A percentile compares a stretch with the other conserved stretches of the same genome.
Conservation (phyloP, 257 asterid genomes). For the Rubia yunnanensis region DNA sequence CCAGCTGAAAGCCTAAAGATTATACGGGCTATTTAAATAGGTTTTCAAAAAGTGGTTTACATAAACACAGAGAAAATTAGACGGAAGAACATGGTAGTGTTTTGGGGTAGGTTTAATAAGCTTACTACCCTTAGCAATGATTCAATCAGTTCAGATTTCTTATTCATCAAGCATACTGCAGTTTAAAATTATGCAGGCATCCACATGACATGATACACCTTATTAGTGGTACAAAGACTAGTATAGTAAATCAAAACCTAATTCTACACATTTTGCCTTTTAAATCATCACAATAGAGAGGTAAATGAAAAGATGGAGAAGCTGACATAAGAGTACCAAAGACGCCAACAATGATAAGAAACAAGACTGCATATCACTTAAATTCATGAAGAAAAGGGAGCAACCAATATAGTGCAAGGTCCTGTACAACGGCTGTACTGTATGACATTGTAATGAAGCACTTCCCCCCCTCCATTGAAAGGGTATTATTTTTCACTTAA, state of each 20-base stretch:
- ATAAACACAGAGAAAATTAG: not conserved
- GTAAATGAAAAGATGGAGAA: not conserved
- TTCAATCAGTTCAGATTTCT: not conserved
- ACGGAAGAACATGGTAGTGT: not conserved
- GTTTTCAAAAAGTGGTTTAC: not conserved
- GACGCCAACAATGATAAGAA: not conserved
- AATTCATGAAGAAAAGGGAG: not conserved
- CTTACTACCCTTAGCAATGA: not conserved
- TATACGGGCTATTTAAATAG: not conserved
- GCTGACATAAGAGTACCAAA: not conserved
- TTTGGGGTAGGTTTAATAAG: not conserved
- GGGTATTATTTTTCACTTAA: no score
- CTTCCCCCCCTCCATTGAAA: no score
- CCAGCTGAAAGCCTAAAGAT: not conserved
- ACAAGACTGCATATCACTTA: not conserved
- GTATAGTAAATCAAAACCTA: no score
- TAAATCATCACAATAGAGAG: not conserved
- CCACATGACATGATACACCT: not conserved
- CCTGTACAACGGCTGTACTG: no score
- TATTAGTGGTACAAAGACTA: not conserved
- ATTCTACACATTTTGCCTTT: not conserved
- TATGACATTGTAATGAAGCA: no score
- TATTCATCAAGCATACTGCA: not conserved
- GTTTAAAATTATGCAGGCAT: not conserved
- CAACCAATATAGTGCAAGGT: not conserved